Evolutionary conservation across 2,329 filamentous ascomycete genomes (phyloP), one percentile per base, ranked within the genome.

Genomic region (Ophiosphaerella herpotricha): DNA sequence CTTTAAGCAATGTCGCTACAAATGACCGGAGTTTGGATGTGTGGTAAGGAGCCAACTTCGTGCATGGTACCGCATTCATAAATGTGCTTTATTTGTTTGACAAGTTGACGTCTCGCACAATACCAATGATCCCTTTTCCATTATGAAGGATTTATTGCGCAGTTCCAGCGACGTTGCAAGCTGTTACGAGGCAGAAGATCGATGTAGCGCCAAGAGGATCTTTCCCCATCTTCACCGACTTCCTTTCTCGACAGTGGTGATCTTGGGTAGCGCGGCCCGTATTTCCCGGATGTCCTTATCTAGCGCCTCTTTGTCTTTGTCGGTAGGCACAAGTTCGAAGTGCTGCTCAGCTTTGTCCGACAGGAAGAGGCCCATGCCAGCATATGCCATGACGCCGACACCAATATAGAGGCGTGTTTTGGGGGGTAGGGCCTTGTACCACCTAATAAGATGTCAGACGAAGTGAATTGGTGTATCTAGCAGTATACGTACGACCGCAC

Each of bases 331-430:
- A 71, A 90, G 82, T 6, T 88, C 89, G 53, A 92, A 81, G 36
- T 81, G 85, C 67, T 88, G 82, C 74, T 93, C 91, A 13, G 87
- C 85, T 49, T 80, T 80, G 67, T 93, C 88, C 5, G 88, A 85
- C 14, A 89, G 67, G 67, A 87, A 86, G n/a, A 94, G 80, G 13
- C 90, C 92, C 35, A 85, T 76, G 35, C 79, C 76, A 12, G 90
- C 90, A 84, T 91, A 96, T 31, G 83, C 83, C 66, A 96, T 84
- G 58, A 96, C 75, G 61, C 85, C 88, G 41, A 85, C 70, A 60
- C 92, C 92, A 55, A 96, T 80, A 40, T 86, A 75, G 36, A 90
- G 75, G 48, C 89, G 88, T 21, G 88, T 87, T 60, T 83, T 86
- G 14, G 87, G 82, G 3, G 86, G 77, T 46, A 96, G 85, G 62